Evolutionary conservation across 352 stramenopile species (phyloP).

Genomic region (Phytopythium montanum): DNA sequence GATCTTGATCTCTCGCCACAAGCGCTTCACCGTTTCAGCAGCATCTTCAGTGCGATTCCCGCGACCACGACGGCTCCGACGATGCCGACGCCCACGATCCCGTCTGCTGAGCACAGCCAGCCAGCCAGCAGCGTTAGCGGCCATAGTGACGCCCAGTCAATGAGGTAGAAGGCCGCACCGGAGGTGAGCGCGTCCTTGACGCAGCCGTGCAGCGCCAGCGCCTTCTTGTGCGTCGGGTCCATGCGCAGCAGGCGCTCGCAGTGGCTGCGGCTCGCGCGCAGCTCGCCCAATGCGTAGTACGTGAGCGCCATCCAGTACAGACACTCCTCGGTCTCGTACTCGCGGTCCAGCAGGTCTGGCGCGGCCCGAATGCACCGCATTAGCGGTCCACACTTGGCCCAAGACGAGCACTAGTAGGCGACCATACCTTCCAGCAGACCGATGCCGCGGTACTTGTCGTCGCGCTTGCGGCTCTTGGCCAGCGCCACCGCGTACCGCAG

Average conservation of each 20-base stretch:
- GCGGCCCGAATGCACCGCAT: background rate
- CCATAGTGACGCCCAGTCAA: background rate
- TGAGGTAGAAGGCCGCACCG: slow-evolving; percentile 19
- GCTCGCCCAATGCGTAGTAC: slow-evolving; percentile 63
- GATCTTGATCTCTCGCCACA: slow-evolving; percentile 10
- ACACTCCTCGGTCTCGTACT: slow-evolving; percentile 54
- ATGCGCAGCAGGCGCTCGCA: slow-evolving; percentile 75
- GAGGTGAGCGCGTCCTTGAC: slow-evolving; percentile 68
- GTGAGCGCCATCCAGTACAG: slow-evolving; percentile 81
- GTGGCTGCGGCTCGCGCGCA: slow-evolving; percentile 58
- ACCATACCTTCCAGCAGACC: slow-evolving; percentile 66
- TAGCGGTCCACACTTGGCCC: background rate
- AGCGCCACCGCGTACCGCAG: slow-evolving; percentile 66
- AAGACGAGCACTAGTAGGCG: too few relatives aligned
- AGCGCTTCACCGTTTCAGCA: slow-evolving; percentile 61
- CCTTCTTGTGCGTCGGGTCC: slow-evolving; percentile 67
- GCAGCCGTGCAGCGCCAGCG: slow-evolving; percentile 67
- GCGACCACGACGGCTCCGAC: slow-evolving; percentile 69
- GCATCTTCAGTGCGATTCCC: slow-evolving; percentile 65
- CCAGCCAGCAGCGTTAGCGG: background rate
- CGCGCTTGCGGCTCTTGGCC: slow-evolving; percentile 74
- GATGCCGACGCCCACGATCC: slow-evolving; percentile 63
- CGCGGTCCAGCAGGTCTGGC: slow-evolving; percentile 56
- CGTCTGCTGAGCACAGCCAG: slow-evolving; percentile 35
- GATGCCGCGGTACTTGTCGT: slow-evolving; percentile 74